A percentile compares a stretch with the other conserved stretches of the same genome.
phyloP scores from a whole-genome alignment of 768 basidiomycete genomes.

The Lyophyllum shimeji region DNA sequence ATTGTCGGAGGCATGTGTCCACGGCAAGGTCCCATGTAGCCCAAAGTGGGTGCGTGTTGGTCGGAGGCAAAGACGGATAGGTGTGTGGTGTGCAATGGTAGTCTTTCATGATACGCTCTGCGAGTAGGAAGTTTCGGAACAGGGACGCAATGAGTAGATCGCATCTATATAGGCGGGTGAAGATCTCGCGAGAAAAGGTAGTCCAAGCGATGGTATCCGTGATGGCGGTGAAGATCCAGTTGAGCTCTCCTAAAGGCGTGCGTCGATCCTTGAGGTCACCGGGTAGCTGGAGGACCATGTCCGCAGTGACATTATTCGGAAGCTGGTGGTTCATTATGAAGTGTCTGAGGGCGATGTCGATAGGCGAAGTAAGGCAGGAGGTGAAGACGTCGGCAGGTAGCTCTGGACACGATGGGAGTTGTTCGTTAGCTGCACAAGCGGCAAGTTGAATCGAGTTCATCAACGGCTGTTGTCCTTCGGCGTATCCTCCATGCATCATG shows the following conservation, averaged over 20 bases:
- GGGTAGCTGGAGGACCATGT: slow-evolving; percentile 93
- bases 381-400: slow-evolving; percentile 98
- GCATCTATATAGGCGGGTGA: slow-evolving; percentile 91
- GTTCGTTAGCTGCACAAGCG: slow-evolving; percentile 89
- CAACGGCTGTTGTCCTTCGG: slow-evolving; percentile 66
- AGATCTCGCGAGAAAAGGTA: slow-evolving; percentile 89
- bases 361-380: slow-evolving; percentile 95
- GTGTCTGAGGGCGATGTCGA: slow-evolving; percentile 94
- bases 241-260: slow-evolving; percentile 96
- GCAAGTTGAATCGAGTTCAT: slow-evolving; percentile 92
- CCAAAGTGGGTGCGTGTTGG: slow-evolving; percentile 98
- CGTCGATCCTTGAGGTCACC: slow-evolving; percentile 96
- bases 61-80: slow-evolving; percentile 85
- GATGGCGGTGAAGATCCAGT: slow-evolving; percentile 99
- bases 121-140: slow-evolving; percentile 96
- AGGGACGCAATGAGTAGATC: slow-evolving; percentile 95
- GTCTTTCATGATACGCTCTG: slow-evolving; percentile 96
- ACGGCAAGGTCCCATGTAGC: slow-evolving; percentile 97
- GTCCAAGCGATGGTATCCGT: slow-evolving; percentile 99
- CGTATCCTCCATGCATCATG: slow-evolving; percentile 55
- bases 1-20: slow-evolving; percentile 88
- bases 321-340: slow-evolving; percentile 90
- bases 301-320: slow-evolving; percentile 75
- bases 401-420: slow-evolving; percentile 92
- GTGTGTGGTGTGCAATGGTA: slow-evolving; percentile 97